These are phyloP conservation scores for Scedosporium boydii DNA, from an alignment of 2,329 filamentous ascomycete genomes.

Conservation along the genomic window DNA sequence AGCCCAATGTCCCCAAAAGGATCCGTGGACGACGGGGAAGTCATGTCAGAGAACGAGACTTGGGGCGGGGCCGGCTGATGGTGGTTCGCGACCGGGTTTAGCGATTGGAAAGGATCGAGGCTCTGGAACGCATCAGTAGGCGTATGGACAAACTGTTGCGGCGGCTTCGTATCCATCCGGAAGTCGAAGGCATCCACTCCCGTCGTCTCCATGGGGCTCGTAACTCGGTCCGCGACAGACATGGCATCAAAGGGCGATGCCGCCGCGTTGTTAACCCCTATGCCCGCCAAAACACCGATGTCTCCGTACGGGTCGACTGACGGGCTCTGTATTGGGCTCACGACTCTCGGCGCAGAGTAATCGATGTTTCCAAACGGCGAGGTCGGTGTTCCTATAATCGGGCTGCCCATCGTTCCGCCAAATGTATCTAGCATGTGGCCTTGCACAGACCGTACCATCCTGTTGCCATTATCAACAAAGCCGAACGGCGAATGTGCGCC, in stretches of 20 bases:
- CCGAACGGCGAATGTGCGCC: not conserved
- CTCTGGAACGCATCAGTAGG: slow-evolving; percentile 2
- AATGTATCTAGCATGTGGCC: slow-evolving; percentile 3
- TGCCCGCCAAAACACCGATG: not conserved
- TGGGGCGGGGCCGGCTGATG: not conserved
- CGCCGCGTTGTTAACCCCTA: not conserved
- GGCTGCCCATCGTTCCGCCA: not conserved
- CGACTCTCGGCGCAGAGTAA: slow-evolving; percentile 1
- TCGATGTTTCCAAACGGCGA: slow-evolving; percentile 6
- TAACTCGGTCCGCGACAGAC: not conserved
- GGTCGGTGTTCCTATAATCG: slow-evolving; percentile 1
- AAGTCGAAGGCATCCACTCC: not conserved
- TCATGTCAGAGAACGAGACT: not conserved
- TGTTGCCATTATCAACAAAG: not conserved
- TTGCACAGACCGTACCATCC: not conserved
- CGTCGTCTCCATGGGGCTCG: slow-evolving; percentile 1
- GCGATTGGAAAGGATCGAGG: slow-evolving; percentile 2
- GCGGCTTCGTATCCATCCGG: not conserved
- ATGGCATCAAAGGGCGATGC: not conserved
- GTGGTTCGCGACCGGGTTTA: not conserved
- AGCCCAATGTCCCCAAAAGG: not conserved
- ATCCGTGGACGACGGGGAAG: not conserved
- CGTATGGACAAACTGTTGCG: not conserved
- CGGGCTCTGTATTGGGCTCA: slow-evolving; percentile 5
- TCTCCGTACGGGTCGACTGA: not conserved